Conservation (phyloP, 2,329 filamentous ascomycete species). For the Exutisphaerella laricina region DNA sequence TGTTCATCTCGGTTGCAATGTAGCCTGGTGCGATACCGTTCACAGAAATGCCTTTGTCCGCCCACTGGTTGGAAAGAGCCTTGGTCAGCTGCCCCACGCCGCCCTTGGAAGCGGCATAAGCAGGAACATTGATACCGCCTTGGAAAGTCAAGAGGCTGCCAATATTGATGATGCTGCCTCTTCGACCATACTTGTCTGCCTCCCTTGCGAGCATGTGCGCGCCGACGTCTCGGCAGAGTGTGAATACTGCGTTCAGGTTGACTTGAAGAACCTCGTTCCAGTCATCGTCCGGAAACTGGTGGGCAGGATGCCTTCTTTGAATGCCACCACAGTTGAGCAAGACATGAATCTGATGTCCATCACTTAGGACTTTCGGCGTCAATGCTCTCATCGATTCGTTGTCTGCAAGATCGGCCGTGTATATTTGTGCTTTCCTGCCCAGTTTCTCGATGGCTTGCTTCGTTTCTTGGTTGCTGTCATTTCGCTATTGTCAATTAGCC, state of each 20-base stretch:
- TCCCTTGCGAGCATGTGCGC: conserved; percentile 65
- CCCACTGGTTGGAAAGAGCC: conserved; percentile 82
- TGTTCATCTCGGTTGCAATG: conserved; percentile 92
- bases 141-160: conserved; percentile 77
- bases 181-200: conserved; percentile 47
- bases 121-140: conserved; percentile 80
- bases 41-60: conserved; percentile 68
- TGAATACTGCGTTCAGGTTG: conserved; percentile 78
- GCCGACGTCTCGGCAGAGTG: conserved; percentile 68
- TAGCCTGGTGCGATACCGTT: conserved; percentile 89
- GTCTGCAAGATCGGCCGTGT: conserved; percentile 63
- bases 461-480: conserved; percentile 52
- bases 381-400: conserved; percentile 56
- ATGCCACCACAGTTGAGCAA: conserved; percentile 85
- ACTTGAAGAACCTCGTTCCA: conserved; percentile 81
- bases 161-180: conserved; percentile 76
- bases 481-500: conserved; percentile 42
- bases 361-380: conserved; percentile 55
- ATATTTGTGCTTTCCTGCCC: conserved; percentile 61
- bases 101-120: conserved; percentile 81
- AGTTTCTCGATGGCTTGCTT: conserved; percentile 58
- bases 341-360: conserved; percentile 63
- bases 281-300: conserved; percentile 69
- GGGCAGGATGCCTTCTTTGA: conserved; percentile 69
- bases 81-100: conserved; percentile 81